A percentile compares a stretch with the other conserved stretches of the same genome.
These are phyloP conservation scores for Fusarium compactum DNA, from an alignment of 2,329 filamentous ascomycete genomes.

Conservation along the genomic window DNA sequence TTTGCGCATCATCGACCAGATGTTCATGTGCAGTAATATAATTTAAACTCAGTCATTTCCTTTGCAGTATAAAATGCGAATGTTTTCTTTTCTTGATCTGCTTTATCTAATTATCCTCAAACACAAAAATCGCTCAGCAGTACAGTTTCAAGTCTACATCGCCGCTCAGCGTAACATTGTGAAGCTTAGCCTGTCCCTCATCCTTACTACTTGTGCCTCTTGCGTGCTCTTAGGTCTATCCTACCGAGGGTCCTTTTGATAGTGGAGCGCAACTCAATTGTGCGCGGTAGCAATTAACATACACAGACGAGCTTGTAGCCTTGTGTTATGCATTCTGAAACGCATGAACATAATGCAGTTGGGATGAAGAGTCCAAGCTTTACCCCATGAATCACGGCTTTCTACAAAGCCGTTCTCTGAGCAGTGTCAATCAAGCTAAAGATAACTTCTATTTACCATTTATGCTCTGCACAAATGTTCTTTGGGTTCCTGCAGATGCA, in stretches of 20 bases:
- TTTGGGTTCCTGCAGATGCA: slow-evolving; percentile 40
- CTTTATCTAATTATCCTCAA: not conserved
- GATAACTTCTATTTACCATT: not conserved
- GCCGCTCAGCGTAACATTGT: slow-evolving; percentile 38
- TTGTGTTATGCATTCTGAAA: slow-evolving; percentile 11
- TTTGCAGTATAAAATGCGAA: not conserved
- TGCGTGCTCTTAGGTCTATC: slow-evolving; percentile 29
- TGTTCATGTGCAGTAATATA: not conserved
- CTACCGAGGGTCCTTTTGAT: slow-evolving; percentile 22
- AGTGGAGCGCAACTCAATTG: not conserved
- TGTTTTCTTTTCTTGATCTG: slow-evolving; percentile 1
- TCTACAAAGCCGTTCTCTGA: not conserved
- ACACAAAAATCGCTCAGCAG: slow-evolving; percentile 8
- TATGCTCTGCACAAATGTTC: not conserved
- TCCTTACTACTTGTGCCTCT: slow-evolving; percentile 26
- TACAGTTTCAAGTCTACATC: slow-evolving; percentile 29
- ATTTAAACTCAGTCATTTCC: not conserved
- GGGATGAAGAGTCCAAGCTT: not conserved
- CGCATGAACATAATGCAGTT: slow-evolving; percentile 17
- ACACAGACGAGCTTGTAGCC: slow-evolving; percentile 6
- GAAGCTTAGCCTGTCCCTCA: slow-evolving; percentile 15
- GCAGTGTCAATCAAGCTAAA: not conserved
- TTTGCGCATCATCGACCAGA: not conserved
- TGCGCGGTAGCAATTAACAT: not conserved
- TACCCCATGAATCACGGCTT: not conserved